Evolutionary conservation across 768 basidiomycete genomes (phyloP).

Genomic region (Russula dissimulans): DNA sequence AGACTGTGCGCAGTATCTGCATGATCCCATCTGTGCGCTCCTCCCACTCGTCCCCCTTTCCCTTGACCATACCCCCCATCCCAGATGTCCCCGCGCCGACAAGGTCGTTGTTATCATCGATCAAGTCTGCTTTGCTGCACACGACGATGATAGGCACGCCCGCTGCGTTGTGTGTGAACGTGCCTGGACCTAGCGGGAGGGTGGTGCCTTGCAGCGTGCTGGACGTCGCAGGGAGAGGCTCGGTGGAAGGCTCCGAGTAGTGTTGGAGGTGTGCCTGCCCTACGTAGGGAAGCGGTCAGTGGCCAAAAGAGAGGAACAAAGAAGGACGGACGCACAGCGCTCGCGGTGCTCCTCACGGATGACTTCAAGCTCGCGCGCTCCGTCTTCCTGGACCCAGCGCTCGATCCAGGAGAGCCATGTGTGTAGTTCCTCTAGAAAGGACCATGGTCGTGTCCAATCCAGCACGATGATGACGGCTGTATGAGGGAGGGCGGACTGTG

Average conservation of each 20-base stretch:
- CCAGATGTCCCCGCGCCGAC: constrained; percentile 63
- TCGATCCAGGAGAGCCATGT: constrained; percentile 86
- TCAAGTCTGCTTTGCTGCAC: constrained; percentile 89
- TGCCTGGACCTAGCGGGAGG: constrained; percentile 77
- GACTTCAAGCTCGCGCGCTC: constrained; percentile 62
- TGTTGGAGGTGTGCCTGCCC: constrained; percentile 87
- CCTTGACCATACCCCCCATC: constrained; percentile 87
- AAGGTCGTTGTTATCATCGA: constrained; percentile 72
- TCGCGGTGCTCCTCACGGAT: constrained; percentile 74
- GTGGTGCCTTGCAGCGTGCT: constrained; percentile 54
- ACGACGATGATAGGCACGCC: constrained; percentile 85
- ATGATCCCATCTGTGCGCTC: constrained; percentile 92
- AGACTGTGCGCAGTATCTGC: constrained; percentile 90
- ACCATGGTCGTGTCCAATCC: constrained; percentile 95
- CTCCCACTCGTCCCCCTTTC: constrained; percentile 89
- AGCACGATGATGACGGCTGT: constrained; percentile 76
- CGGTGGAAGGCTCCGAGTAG: constrained; percentile 72
- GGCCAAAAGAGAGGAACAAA: not conserved
- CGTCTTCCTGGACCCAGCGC: constrained; percentile 64
- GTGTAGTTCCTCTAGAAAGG: constrained; percentile 77
- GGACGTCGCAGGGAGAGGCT: constrained; percentile 53
- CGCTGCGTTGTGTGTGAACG: constrained; percentile 75
- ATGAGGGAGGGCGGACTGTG: constrained; percentile 54
- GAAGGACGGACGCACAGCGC: constrained; percentile 46
- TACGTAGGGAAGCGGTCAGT: constrained; percentile 25